Conservation (phyloP, 2,329 filamentous ascomycete species). For the Nigrospora oryzae region DNA sequence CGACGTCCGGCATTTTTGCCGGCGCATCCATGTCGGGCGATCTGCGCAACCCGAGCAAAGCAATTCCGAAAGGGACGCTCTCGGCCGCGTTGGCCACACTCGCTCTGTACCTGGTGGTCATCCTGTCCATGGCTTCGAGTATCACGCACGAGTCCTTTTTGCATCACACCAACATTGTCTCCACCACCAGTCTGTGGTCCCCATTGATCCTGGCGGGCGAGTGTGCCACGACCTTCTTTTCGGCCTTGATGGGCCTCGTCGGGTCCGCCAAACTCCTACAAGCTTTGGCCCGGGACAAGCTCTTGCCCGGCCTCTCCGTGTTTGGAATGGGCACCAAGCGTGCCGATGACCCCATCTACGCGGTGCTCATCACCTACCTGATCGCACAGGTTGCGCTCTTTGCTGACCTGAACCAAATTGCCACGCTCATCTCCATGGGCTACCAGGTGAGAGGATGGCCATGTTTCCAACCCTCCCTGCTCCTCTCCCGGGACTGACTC, state of each 20-base stretch:
- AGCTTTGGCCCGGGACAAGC: conserved; percentile 68
- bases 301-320: conserved; percentile 66
- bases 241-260: conserved; percentile 78
- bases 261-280: conserved; percentile 79
- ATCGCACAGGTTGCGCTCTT: conserved; percentile 75
- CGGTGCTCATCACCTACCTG: conserved; percentile 66
- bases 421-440: conserved; percentile 83
- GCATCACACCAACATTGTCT: conserved; percentile 69
- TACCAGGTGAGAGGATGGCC: conserved; percentile 49
- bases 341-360: conserved; percentile 66
- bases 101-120: conserved; percentile 65
- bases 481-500: conserved; percentile 5
- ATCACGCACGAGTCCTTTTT: conserved; percentile 68
- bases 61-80: conserved; percentile 78
- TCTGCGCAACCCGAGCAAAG: conserved; percentile 70
- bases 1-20: conserved; percentile 50
- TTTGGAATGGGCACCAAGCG: conserved; percentile 68
- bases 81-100: conserved; percentile 72
- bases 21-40: conserved; percentile 90
- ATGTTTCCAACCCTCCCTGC: not conserved
- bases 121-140: conserved; percentile 69
- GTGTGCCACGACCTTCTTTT: conserved; percentile 76
- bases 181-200: conserved; percentile 70
- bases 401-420: conserved; percentile 79
- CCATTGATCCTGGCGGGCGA: conserved; percentile 71